Evolutionary conservation across 2,329 filamentous ascomycete species (phyloP).

Genomic region (Venturia pyrina): DNA sequence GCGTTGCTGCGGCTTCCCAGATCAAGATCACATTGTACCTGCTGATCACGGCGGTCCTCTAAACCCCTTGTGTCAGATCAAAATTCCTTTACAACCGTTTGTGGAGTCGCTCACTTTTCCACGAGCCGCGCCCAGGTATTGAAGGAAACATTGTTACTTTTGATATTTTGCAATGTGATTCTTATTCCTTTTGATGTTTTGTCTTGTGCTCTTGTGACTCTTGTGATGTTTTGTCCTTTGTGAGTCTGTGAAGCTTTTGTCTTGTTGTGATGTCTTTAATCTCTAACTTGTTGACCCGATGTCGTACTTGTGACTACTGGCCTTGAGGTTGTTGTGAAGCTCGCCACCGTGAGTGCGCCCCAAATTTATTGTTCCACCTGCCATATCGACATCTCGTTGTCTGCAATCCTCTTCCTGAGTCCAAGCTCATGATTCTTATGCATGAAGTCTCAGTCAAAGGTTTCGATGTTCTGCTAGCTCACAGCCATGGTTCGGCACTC

Average conservation of each 20-base stretch:
- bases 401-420: neutral
- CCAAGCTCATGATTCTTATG: neutral
- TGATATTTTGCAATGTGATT: neutral
- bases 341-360: neutral
- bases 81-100: too few relatives aligned
- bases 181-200: neutral
- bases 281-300: neutral
- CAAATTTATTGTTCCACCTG: neutral
- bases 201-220: neutral
- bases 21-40: too few relatives aligned
- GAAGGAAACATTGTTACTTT: neutral
- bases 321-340: neutral
- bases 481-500: neutral
- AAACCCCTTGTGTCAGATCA: too few relatives aligned
- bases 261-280: neutral
- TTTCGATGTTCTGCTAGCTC: neutral
- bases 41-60: too few relatives aligned
- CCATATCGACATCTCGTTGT: neutral
- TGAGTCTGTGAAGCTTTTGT: neutral
- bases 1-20: too few relatives aligned
- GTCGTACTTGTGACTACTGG: neutral
- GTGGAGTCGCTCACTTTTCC: too few relatives aligned
- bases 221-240: neutral
- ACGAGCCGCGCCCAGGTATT: neutral
- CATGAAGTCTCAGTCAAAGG: neutral